phyloP scores from a whole-genome alignment of 129 eudicot genomes.

The Centaurea solstitialis region DNA sequence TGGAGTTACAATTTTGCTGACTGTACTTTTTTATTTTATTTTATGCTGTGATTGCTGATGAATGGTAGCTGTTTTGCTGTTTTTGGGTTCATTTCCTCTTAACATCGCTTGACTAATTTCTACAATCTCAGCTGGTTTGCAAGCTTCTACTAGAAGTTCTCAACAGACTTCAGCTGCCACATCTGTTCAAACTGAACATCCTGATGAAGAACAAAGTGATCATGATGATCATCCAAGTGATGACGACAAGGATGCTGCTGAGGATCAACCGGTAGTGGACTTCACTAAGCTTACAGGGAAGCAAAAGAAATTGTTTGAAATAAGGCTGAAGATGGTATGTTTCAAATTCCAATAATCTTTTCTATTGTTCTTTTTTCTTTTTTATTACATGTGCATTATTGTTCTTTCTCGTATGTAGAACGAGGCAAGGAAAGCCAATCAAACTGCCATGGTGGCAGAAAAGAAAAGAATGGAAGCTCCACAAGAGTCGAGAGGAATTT shows the following conservation, averaged over 20 bases:
- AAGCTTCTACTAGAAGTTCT: constrained; percentile 18
- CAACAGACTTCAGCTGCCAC: constrained; percentile 20
- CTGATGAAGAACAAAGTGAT: constrained; percentile 34
- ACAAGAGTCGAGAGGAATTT: constrained; percentile 78
- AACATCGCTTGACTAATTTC: constrained; percentile 7
- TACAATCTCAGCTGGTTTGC: constrained; percentile 25
- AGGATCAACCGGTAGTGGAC: constrained; percentile 51
- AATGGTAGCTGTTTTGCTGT: background rate
- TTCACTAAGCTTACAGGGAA: constrained; percentile 71
- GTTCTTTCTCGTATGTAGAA: constrained; percentile 46
- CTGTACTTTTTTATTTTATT: background rate
- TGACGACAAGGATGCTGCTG: constrained; percentile 39
- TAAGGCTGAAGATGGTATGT: constrained; percentile 84
- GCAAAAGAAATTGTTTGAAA: constrained; percentile 73
- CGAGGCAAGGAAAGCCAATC: constrained; percentile 97
- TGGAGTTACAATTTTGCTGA: background rate
- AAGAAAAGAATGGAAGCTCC: constrained; percentile 94
- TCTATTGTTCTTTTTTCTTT: background rate
- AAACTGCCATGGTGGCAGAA: constrained; percentile 91
- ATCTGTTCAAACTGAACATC: constrained; percentile 34
- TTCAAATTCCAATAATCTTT: background rate
- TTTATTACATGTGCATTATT: background rate
- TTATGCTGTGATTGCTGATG: background rate
- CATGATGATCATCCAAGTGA: constrained; percentile 39
- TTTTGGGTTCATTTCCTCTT: background rate